Evolutionary conservation across 192 early-diverging fungal species (phyloP), one percentile per base, ranked within the genome.

Genomic region (Coemansia sp.): DNA sequence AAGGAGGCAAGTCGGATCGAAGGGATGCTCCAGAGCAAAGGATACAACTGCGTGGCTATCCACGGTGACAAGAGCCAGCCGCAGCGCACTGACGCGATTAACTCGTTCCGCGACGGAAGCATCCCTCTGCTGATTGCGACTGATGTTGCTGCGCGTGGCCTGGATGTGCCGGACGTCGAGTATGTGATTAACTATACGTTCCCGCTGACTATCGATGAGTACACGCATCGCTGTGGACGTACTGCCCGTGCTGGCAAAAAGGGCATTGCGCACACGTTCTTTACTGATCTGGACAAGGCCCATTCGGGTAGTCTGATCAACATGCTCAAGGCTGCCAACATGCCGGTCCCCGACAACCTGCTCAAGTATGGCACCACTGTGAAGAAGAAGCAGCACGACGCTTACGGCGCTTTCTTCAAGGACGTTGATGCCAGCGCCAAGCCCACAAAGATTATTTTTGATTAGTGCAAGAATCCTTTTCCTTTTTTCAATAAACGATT

Each of bases 121-220:
- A 84, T 85, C 20, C 94, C 94, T 12, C 79, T 99, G 36, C 82
- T 97, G 85, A 85, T 99, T 61, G 95, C 96, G 3, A 99, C 96
- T 4, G 95, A 96, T 78, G 93, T 96, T 45, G 93, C 93, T 63
- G 92, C 90, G 38, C 89, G 94, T 73, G 94, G 94, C 48, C 82
- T 96, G 22, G 92, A 92, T 69, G 90, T 92, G 66, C 92, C 94
- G 8, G 89, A 94, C 63, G 93, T 99, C 42, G 94, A 94, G 61
- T 92, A 93, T 73, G 97, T 99, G 20, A 92, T 99, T 72, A 99
- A 99, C 79, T 87, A 92, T 56, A 95, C 94, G 20, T 97, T 95
- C 87, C 96, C 96, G n/a, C 81, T 97, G 74, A 96, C 94, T 50
- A 94, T 94, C 62, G 96, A 99, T 75, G 93, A 95, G 71, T 90